Percentiles rank a stretch among this genome's conserved stretches.
phyloP scores from a whole-genome alignment of 176 grass and related monocot species.

The Carex kokanica region DNA sequence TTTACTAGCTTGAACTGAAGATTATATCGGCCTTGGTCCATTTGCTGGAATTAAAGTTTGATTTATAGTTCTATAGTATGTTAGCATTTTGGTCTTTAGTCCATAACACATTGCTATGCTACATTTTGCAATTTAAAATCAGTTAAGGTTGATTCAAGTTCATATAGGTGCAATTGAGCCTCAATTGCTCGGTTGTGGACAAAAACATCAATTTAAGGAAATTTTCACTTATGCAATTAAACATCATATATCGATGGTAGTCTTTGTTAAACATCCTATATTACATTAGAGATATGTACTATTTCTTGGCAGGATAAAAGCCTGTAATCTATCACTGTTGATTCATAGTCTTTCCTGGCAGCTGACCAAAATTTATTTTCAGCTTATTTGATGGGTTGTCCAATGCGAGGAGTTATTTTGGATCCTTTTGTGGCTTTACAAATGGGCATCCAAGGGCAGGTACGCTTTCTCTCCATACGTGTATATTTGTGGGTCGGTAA shows the following conservation, averaged over 20 bases:
- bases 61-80: not conserved
- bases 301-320: not conserved
- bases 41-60: not conserved
- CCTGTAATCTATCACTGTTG: not conserved
- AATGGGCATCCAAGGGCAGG: conserved; percentile 97
- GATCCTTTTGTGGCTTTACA: conserved; percentile 90
- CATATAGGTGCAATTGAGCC: not conserved
- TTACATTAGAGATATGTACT: not conserved
- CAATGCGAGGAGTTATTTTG: conserved; percentile 90
- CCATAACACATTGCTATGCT: not conserved
- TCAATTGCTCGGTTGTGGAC: not conserved
- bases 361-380: conserved; percentile 18
- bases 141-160: not conserved
- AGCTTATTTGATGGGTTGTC: conserved; percentile 97
- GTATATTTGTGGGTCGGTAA: not conserved
- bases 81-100: not conserved
- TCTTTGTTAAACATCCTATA: not conserved
- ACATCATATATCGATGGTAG: not conserved
- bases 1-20: not conserved
- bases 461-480: conserved; percentile 20
- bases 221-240: not conserved
- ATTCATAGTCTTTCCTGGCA: not conserved
- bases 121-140: not conserved
- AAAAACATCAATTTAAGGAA: not conserved
- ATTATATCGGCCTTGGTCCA: not conserved